Conservation (phyloP, 805 yeast genomes). For the Torulaspora quercuum region DNA sequence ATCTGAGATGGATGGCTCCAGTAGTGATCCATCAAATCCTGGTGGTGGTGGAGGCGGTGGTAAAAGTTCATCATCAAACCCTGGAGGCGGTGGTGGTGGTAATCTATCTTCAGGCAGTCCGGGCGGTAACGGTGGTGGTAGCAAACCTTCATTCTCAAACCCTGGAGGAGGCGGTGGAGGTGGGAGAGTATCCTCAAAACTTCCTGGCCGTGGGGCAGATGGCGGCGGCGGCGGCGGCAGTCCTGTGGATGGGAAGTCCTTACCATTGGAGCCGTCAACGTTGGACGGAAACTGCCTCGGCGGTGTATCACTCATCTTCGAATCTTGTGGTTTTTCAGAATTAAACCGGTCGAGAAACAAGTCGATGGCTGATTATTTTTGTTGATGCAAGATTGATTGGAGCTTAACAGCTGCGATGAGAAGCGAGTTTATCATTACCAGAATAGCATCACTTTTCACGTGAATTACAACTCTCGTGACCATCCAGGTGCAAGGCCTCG, state of each 20-base stretch:
- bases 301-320: conserved; percentile 1
- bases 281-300: conserved; percentile 34
- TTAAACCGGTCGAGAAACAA: too few relatives aligned
- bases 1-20: too few relatives aligned
- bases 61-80: conserved; percentile 1
- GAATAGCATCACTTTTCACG: too few relatives aligned
- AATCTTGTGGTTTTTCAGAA: too few relatives aligned
- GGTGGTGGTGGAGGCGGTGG: conserved; percentile 26
- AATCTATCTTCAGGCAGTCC: too few relatives aligned
- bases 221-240: conserved; percentile 10
- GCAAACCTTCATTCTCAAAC: conserved; percentile 11
- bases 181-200: conserved; percentile 18
- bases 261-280: conserved; percentile 6
- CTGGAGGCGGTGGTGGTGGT: conserved; percentile 34
- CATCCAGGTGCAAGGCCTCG: background rate
- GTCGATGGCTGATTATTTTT: too few relatives aligned
- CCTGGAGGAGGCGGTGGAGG: conserved; percentile 40
- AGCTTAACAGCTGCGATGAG: conserved; percentile 1
- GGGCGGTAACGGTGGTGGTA: conserved; percentile 26
- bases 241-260: conserved; percentile 6
- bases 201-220: conserved; percentile 34
- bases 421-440: conserved; percentile 1
- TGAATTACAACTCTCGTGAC: too few relatives aligned
- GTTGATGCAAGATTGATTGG: too few relatives aligned
- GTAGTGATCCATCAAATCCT: conserved; percentile 2